A percentile compares a stretch with the other conserved stretches of the same genome.
Evolutionary conservation across 768 basidiomycete genomes (phyloP).

Genomic region (Leccinum fibrillosum): DNA sequence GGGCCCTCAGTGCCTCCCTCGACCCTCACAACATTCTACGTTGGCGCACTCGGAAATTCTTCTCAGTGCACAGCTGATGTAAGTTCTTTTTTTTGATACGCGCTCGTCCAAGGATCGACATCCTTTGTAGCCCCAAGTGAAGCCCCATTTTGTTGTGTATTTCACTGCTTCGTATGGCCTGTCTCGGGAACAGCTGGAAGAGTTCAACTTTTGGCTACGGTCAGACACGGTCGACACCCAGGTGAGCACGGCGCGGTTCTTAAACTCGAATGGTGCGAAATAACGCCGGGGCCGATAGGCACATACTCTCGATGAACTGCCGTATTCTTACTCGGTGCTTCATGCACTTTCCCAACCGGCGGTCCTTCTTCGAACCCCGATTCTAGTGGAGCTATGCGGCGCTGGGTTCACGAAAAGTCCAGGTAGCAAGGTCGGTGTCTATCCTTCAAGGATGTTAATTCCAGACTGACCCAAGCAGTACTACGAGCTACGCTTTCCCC

Average conservation of each 20-base stretch:
- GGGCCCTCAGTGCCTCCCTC: conserved; percentile 58
- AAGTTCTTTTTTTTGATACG: conserved; percentile 14
- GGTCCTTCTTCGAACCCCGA: conserved; percentile 55
- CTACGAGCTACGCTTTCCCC: conserved; percentile 83
- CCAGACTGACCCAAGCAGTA: conserved; percentile 40
- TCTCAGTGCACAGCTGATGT: conserved; percentile 40
- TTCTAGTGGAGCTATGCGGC: conserved; percentile 73
- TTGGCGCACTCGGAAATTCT: conserved; percentile 62
- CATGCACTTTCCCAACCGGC: conserved; percentile 48
- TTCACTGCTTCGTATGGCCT: conserved; percentile 80
- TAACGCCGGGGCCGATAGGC: conserved; percentile 1
- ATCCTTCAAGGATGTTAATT: not conserved
- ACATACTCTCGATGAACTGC: conserved; percentile 31
- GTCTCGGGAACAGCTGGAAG: conserved; percentile 62
- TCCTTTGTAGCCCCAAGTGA: conserved; percentile 34
- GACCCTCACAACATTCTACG: conserved; percentile 75
- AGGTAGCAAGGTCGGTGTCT: conserved; percentile 46
- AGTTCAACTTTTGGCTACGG: conserved; percentile 62
- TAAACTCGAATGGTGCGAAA: not conserved
- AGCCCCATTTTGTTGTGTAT: conserved; percentile 67
- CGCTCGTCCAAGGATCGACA: not conserved
- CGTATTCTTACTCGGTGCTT: conserved; percentile 55
- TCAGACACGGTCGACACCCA: conserved; percentile 25
- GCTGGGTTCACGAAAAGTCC: conserved; percentile 80
- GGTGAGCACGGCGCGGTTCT: conserved; percentile 10